phyloP scores from a whole-genome alignment of 148 eudicot species.

The Cornus kousa region DNA sequence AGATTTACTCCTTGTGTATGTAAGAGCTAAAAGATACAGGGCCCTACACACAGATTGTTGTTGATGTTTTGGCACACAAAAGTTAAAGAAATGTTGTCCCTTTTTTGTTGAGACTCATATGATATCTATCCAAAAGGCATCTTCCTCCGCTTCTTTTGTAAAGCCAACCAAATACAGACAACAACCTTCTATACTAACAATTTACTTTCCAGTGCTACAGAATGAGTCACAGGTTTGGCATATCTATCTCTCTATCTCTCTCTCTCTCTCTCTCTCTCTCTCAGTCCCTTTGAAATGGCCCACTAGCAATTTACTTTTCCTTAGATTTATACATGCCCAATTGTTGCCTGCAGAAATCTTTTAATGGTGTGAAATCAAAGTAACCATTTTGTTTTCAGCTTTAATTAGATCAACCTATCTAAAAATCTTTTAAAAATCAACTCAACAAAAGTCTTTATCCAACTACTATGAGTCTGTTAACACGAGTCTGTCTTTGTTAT shows the following conservation, averaged over 20 bases:
- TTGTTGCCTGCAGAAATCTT: too few relatives aligned
- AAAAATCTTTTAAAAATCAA: too few relatives aligned
- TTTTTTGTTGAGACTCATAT: neutral
- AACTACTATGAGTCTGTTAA: too few relatives aligned
- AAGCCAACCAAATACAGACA: neutral
- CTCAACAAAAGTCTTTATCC: too few relatives aligned
- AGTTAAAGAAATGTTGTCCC: neutral
- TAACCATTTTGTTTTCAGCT: too few relatives aligned
- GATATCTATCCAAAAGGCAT: constrained; percentile 5
- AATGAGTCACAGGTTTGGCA: constrained; percentile 6
- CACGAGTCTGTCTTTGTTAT: too few relatives aligned
- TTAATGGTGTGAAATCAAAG: too few relatives aligned
- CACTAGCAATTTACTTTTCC: neutral
- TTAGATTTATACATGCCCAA: too few relatives aligned
- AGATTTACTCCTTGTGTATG: too few relatives aligned
- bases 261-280: neutral
- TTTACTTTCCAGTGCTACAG: neutral
- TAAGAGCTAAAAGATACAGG: too few relatives aligned
- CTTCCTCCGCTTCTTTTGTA: neutral
- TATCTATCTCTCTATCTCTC: too few relatives aligned
- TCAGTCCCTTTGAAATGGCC: neutral
- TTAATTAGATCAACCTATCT: too few relatives aligned
- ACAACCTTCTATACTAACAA: neutral
- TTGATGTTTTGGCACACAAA: neutral
- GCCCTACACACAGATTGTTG: neutral